phyloP scores from a whole-genome alignment of 192 early-diverging fungal genomes.

The Linnemannia zychae region DNA sequence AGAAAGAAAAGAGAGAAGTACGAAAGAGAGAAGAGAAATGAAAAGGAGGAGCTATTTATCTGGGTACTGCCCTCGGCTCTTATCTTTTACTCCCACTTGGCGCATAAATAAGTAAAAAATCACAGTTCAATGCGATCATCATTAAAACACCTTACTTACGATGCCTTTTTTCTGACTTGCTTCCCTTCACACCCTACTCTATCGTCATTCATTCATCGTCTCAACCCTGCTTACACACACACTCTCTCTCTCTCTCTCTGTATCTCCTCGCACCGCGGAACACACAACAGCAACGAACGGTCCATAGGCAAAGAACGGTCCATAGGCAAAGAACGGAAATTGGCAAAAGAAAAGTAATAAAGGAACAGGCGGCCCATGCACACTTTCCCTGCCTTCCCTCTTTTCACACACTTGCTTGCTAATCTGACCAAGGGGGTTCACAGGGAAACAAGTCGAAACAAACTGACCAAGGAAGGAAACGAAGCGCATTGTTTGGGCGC shows the following conservation, averaged over 20 bases:
- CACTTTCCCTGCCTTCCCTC: background rate
- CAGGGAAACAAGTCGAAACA: background rate
- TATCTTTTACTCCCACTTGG: background rate
- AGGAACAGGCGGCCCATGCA: conserved; percentile 1
- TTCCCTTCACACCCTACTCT: background rate
- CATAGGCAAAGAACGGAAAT: background rate
- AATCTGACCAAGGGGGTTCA: background rate
- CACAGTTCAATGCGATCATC: background rate
- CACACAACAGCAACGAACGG: background rate
- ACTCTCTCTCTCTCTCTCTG: background rate
- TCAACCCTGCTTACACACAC: no score
- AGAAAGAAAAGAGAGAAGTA: background rate
- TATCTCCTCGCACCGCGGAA: background rate
- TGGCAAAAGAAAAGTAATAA: background rate
- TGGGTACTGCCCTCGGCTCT: background rate
- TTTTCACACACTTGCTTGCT: background rate
- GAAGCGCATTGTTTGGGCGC: background rate
- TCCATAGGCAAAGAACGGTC: background rate
- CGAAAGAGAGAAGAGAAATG: background rate
- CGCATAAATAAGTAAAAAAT: background rate
- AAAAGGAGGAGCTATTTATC: conserved; percentile 1
- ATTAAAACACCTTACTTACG: background rate
- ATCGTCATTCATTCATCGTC: background rate
- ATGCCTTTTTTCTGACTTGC: background rate
- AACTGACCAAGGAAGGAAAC: background rate